These are phyloP conservation scores for Mycena haematopus DNA, from an alignment of 768 basidiomycete genomes.

Conservation along the genomic window DNA sequence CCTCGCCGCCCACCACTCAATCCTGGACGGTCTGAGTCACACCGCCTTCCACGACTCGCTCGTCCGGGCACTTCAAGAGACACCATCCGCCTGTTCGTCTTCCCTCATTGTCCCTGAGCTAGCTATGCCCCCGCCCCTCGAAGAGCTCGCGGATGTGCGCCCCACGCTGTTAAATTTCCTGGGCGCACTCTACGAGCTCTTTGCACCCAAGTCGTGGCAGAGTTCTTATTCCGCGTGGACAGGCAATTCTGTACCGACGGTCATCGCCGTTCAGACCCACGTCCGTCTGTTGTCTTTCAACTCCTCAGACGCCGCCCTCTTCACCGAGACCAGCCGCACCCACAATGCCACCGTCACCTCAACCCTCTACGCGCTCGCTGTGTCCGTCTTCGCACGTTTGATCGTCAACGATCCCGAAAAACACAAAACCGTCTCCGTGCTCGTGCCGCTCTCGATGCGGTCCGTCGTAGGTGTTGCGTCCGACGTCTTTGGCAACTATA, in stretches of 20 bases:
- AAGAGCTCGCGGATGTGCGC: slow-evolving; percentile 34
- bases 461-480: slow-evolving; percentile 33
- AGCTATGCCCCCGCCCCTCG: slow-evolving; percentile 35
- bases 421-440: slow-evolving; percentile 28
- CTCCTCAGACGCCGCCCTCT: slow-evolving; percentile 25
- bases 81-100: background rate
- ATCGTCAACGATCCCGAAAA: background rate
- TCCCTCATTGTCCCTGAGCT: slow-evolving; percentile 29
- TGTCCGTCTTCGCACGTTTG: slow-evolving; percentile 33
- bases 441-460: slow-evolving; percentile 43
- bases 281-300: slow-evolving; percentile 37
- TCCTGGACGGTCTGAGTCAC: slow-evolving; percentile 48
- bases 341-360: slow-evolving; percentile 41
- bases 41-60: slow-evolving; percentile 44
- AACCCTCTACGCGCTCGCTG: slow-evolving; percentile 34
- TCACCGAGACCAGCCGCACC: slow-evolving; percentile 35
- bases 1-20: slow-evolving; percentile 45
- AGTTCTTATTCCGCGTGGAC: slow-evolving; percentile 37
- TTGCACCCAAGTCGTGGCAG: slow-evolving; percentile 31
- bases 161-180: slow-evolving; percentile 35
- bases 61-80: slow-evolving; percentile 36
- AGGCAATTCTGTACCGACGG: slow-evolving; percentile 33
- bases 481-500: slow-evolving; percentile 42
- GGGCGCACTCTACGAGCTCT: slow-evolving; percentile 36
- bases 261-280: slow-evolving; percentile 28